phyloP scores from a whole-genome alignment of 345 rosid species.

The Camelina neglecta region DNA sequence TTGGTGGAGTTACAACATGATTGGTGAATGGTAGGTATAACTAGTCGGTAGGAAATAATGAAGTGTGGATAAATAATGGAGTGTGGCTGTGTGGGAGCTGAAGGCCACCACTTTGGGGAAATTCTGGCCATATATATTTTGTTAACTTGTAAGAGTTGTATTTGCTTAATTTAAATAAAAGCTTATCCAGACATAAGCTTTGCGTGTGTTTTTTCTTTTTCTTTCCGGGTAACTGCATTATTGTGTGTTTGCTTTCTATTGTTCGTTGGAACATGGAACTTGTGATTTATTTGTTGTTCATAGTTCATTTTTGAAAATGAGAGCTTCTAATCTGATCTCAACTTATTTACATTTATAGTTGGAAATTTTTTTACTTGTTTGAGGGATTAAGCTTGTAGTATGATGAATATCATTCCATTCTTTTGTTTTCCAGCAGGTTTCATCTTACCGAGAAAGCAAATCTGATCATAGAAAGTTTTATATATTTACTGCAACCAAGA shows the following conservation, averaged over 20 bases:
- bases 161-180: slow-evolving; percentile 15
- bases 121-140: background rate
- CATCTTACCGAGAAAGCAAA: slow-evolving; percentile 96
- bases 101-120: slow-evolving; percentile 34
- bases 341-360: background rate
- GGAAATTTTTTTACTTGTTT: background rate
- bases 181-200: slow-evolving; percentile 19
- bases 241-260: slow-evolving; percentile 19
- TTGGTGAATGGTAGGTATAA: slow-evolving; percentile 38
- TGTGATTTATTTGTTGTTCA: slow-evolving; percentile 3
- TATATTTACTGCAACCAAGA: slow-evolving; percentile 91
- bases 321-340: slow-evolving; percentile 15
- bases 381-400: background rate
- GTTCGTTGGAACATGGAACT: slow-evolving; percentile 6
- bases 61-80: slow-evolving; percentile 30
- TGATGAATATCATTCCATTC: slow-evolving; percentile 26
- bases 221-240: background rate
- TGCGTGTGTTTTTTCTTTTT: background rate
- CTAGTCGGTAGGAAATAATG: slow-evolving; percentile 27
- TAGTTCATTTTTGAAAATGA: background rate
- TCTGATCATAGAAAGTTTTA: slow-evolving; percentile 88
- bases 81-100: slow-evolving; percentile 42
- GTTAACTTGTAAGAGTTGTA: slow-evolving; percentile 18
- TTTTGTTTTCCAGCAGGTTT: slow-evolving; percentile 64
- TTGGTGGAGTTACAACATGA: slow-evolving; percentile 23